These are phyloP conservation scores for Crithidia thermophila DNA, from an alignment of 208 protist genomes.

Conservation along the genomic window DNA sequence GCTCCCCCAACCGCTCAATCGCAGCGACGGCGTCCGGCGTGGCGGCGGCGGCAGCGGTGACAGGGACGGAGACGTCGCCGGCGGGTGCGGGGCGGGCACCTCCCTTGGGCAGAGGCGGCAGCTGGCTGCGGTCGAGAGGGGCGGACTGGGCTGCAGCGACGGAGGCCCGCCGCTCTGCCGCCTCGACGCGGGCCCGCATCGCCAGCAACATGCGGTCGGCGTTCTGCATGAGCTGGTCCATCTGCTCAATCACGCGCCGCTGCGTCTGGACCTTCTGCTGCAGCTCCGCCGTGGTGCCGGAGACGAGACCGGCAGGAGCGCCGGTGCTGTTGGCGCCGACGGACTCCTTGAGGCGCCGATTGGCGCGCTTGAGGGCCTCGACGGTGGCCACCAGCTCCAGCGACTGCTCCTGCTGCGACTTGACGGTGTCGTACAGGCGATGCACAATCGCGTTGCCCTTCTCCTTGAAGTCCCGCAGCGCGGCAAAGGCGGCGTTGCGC, in stretches of 20 bases:
- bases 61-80: background rate
- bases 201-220: constrained; percentile 38
- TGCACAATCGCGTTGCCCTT: constrained; percentile 59
- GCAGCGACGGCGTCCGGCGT: constrained; percentile 14
- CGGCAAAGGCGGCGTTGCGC: constrained; percentile 44
- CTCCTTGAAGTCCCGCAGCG: constrained; percentile 48
- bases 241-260: constrained; percentile 37
- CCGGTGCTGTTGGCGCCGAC: background rate
- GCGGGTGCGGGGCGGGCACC: background rate
- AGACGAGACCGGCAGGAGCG: background rate
- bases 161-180: constrained; percentile 15
- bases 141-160: background rate
- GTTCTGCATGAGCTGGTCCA: constrained; percentile 44
- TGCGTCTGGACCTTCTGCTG: constrained; percentile 34
- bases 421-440: constrained; percentile 44
- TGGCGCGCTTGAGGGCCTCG: constrained; percentile 39
- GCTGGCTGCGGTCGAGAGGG: constrained; percentile 4
- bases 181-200: constrained; percentile 40
- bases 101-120: constrained; percentile 18
- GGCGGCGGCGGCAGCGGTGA: background rate
- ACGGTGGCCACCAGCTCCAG: constrained; percentile 37
- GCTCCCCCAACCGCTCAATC: constrained; percentile 15
- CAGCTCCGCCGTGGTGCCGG: constrained; percentile 17
- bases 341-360: constrained; percentile 25
- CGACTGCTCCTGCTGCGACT: constrained; percentile 37